Percentiles rank a stretch among this genome's conserved stretches.
Conservation (phyloP, 306 rosid genomes). For the Prunus mira region DNA sequence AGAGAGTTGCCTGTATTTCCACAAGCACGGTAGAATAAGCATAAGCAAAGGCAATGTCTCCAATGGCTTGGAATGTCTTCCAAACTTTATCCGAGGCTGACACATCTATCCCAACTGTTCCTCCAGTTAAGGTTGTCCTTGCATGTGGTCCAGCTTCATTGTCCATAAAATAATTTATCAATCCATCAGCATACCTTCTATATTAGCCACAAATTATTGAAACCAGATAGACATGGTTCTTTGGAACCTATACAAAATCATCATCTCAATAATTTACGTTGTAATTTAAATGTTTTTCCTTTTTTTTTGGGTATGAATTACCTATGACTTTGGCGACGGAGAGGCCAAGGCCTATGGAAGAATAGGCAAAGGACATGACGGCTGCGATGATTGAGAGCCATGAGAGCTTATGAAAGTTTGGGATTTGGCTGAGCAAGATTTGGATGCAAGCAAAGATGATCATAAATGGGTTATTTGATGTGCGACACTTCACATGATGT, state of each 20-base stretch:
- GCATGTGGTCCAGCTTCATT: slow-evolving; percentile 36
- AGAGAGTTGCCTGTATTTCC: slow-evolving; percentile 76
- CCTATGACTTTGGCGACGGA: slow-evolving; percentile 71
- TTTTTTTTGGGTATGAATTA: not conserved
- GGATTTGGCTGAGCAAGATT: slow-evolving; percentile 77
- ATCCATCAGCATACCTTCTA: not conserved
- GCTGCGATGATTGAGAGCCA: slow-evolving; percentile 98
- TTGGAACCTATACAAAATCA: too few species aligned
- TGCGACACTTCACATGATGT: slow-evolving; percentile 49
- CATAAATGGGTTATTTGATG: slow-evolving; percentile 71
- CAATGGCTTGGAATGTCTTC: slow-evolving; percentile 84
- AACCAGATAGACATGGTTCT: not conserved
- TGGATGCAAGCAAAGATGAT: slow-evolving; percentile 70
- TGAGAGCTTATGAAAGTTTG: slow-evolving; percentile 77
- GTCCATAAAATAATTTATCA: not conserved
- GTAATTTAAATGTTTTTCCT: too few species aligned
- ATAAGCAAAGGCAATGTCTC: slow-evolving; percentile 95
- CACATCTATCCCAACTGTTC: slow-evolving; percentile 80
- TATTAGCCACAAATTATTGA: not conserved
- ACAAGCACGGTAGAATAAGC: slow-evolving; percentile 90
- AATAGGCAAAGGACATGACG: slow-evolving; percentile 91
- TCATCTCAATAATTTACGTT: too few species aligned
- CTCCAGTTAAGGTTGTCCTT: slow-evolving; percentile 71
- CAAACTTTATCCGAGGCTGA: slow-evolving; percentile 70
- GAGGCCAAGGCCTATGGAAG: slow-evolving; percentile 87